phyloP scores from a whole-genome alignment of 208 protist genomes.

The Trypanosoma congolense region DNA sequence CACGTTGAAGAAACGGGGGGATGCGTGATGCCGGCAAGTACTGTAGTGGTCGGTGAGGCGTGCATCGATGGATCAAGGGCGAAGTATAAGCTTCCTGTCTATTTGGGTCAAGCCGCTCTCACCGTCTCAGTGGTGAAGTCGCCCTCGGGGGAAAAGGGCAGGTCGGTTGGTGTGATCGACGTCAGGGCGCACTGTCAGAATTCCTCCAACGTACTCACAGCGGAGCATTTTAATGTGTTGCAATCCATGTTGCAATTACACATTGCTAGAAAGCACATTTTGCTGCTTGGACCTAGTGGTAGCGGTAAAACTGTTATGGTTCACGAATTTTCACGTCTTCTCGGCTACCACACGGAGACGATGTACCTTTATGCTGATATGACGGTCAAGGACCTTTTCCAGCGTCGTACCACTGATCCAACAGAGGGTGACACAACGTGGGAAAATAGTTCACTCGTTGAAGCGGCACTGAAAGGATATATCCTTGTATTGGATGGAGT shows the following conservation, averaged over 20 bases:
- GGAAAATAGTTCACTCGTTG: slow-evolving; percentile 80
- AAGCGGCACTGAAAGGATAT: slow-evolving; percentile 75
- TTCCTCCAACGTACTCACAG: slow-evolving; percentile 39
- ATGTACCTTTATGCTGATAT: slow-evolving; percentile 93
- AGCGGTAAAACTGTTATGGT: slow-evolving; percentile 87
- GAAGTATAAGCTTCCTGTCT: slow-evolving; percentile 44
- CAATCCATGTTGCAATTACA: slow-evolving; percentile 77
- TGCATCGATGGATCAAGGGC: slow-evolving; percentile 40
- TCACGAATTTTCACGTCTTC: slow-evolving; percentile 58
- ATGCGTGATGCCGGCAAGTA: not conserved
- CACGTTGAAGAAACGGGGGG: slow-evolving; percentile 9
- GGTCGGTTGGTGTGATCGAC: slow-evolving; percentile 4
- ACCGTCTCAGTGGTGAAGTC: not conserved
- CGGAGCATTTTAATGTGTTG: slow-evolving; percentile 57
- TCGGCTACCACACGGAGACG: slow-evolving; percentile 62
- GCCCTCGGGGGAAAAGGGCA: not conserved
- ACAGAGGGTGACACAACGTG: slow-evolving; percentile 85
- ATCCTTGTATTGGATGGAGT: slow-evolving; percentile 91
- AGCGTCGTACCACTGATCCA: slow-evolving; percentile 83
- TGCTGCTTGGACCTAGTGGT: slow-evolving; percentile 82
- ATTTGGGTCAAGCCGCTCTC: slow-evolving; percentile 33
- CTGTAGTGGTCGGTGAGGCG: slow-evolving; percentile 46
- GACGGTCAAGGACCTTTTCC: slow-evolving; percentile 92
- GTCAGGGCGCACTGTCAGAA: slow-evolving; percentile 22
- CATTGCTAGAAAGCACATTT: slow-evolving; percentile 68